Evolutionary conservation across 75 land plant species (phyloP), one percentile per base, ranked within the genome.

Genomic region (Isoetes taiwanensis): DNA sequence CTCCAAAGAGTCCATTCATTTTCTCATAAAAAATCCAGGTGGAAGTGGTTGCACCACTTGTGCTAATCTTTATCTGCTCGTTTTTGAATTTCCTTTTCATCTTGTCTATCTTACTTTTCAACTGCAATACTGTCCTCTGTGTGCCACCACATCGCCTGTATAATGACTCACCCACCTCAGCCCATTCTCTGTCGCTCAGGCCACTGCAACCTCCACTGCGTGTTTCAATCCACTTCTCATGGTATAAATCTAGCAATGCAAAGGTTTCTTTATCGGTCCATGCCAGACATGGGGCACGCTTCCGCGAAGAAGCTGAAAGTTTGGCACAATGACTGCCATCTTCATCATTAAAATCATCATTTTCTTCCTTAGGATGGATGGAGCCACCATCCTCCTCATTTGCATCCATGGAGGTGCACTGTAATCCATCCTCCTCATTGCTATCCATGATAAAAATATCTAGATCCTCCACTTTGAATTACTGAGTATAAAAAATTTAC

Each of bases 81-180:
- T 46, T 46, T n/a, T 46, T 46, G n/a, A 46, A 46, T 23, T 46
- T 46, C n/a, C 50, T 19, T 23, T 46, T 46, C 50, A 46, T 46
- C 50, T 46, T 46, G 50, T 46, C 50, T 6, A 46, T 46, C 50
- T 46, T 46, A 23, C 50, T 46, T 23, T 46, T 46, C 12, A 46
- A n/a, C 50, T 46, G 50, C 19, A 46, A n/a, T 8, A 46, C 50
- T 5, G 50, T 46, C 12, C 50, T 5, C 19, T 6, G 50, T 23
- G 38, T 46, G 50, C 50, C 50, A 8, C 50, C 50, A n/a, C 50
- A 46, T 6, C 50, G 6, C 19, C 50, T 5, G 50, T 46, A 46
- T 19, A 46, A 23, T 4, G 50, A 46, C 19, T 46, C 50, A 8
- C 50, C 50, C 6, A 46, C 50, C 19, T 46, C 50, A 4, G 50